A percentile compares a stretch with the other conserved stretches of the same genome.
Conservation (phyloP, 345 rosid species). For the Dipteronia sinensis region DNA sequence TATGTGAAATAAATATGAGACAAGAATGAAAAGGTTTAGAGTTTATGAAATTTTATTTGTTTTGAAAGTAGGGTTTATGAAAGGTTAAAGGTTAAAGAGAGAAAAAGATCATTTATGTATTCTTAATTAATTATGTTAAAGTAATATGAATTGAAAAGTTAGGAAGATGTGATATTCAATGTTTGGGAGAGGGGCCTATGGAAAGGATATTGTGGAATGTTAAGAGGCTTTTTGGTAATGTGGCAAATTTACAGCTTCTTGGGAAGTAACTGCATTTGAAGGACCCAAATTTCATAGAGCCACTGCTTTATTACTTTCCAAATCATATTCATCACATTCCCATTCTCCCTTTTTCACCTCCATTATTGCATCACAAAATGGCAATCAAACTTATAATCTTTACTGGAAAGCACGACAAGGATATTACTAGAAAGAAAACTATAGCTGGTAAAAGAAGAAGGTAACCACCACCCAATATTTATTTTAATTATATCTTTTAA, state of each 20-base stretch:
- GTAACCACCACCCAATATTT: too few species aligned
- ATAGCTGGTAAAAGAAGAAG: too few species aligned
- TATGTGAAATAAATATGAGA: too few species aligned
- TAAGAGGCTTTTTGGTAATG: not conserved
- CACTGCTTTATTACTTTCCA: not conserved
- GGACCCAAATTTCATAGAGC: conserved; percentile 1
- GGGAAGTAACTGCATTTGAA: conserved; percentile 7
- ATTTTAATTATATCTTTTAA: too few species aligned
- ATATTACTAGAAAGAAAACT: not conserved
- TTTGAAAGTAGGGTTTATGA: too few species aligned
- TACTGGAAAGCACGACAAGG: not conserved
- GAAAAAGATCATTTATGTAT: too few species aligned
- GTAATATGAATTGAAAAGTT: too few species aligned
- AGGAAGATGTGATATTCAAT: too few species aligned
- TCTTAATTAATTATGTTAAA: too few species aligned
- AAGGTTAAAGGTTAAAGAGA: too few species aligned
- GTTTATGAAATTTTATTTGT: too few species aligned
- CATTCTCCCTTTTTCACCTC: not conserved
- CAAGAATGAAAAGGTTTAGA: too few species aligned
- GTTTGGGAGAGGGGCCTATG: not conserved
- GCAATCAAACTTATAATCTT: not conserved
- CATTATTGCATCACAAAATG: conserved; percentile 3
- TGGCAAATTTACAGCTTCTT: not conserved
- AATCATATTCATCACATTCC: not conserved
- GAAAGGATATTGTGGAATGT: not conserved